phyloP scores from a whole-genome alignment of 2,329 filamentous ascomycete genomes.

The Bipolaris zeicola region DNA sequence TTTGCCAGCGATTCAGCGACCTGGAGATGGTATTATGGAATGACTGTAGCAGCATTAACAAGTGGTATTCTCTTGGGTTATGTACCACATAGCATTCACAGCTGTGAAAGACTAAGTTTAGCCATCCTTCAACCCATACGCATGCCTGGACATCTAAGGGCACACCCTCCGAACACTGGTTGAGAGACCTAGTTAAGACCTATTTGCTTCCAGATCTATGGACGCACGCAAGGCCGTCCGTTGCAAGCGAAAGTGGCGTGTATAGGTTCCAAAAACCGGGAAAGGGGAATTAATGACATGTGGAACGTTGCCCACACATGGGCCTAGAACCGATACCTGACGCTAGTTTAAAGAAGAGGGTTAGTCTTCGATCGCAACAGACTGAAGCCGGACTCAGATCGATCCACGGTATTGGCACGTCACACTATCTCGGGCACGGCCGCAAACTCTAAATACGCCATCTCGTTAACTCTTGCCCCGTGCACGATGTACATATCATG shows the following conservation, averaged over 20 bases:
- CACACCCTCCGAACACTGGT: neutral
- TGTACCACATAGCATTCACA: neutral
- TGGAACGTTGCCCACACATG: neutral
- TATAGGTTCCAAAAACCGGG: neutral
- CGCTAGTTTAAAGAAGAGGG: neutral
- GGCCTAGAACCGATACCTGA: neutral
- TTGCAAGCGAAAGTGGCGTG: neutral
- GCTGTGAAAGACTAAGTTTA: neutral
- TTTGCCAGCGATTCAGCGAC: neutral
- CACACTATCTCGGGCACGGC: neutral
- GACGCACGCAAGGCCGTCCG: neutral
- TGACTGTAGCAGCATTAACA: neutral
- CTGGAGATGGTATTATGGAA: neutral
- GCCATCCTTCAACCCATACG: neutral
- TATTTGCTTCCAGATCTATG: constrained; percentile 1
- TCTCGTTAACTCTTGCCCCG: constrained; percentile 1
- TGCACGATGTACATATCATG: neutral
- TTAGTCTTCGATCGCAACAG: neutral
- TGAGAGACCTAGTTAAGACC: neutral
- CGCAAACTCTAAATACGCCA: constrained; percentile 4
- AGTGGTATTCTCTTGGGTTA: neutral
- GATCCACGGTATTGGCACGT: neutral
- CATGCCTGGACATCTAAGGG: neutral
- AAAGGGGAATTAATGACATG: neutral
- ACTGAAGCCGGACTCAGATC: neutral